Base-by-base conservation (phyloP, 202 grass and related monocot genomes). In the Brachypodium distachyon region DNA sequence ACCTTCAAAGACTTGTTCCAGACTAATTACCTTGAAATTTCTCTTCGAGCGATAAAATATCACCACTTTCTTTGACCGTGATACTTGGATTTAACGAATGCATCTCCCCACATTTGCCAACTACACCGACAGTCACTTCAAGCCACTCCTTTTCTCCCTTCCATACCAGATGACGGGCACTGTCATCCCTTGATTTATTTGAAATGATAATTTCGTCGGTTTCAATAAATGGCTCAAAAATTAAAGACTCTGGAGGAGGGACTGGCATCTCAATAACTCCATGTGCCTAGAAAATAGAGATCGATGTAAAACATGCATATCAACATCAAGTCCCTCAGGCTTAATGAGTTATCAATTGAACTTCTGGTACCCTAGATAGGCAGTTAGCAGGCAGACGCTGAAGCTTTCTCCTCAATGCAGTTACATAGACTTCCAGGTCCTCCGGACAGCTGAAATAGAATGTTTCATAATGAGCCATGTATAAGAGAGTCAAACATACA, bases 251-350 rank as follows among this genome's bases (percentile, higher is more conserved):
- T n/a, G 91, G 91, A 77, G 84, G 79, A 82, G 89, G 87, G 4
- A 88, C 70, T 61, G 91, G 91, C 95, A 97, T 97, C 80, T 97
- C 95, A 88, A 94, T 92, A n/a, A 90, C 86, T 10, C 95, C 95
- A 80, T 97, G 95, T 54, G 79, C 95, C 95, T 97, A 73, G 1
- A 1, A 83, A 56, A 85, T 31, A 67, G 36, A 85, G 52, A 23
- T 25, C 43, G 72, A 38, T 47, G 68, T 81, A 80, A 66, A 57
- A 79, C 31, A 6, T 43, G 46, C 17, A 72, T 38, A 21, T 70
- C 13, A 70, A 74, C 21, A 56, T 38, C 39, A 51, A 75, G 27
- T 54, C 25, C 12, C 39, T 27, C 17, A 4, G 32, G 37, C 9
- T 63, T 48, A 55, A 25, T 16, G 31, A 66, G 67, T 55, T 70